These are phyloP conservation scores for Colletotrichum spinosum DNA, from an alignment of 2,329 filamentous ascomycete species.

Conservation along the genomic window DNA sequence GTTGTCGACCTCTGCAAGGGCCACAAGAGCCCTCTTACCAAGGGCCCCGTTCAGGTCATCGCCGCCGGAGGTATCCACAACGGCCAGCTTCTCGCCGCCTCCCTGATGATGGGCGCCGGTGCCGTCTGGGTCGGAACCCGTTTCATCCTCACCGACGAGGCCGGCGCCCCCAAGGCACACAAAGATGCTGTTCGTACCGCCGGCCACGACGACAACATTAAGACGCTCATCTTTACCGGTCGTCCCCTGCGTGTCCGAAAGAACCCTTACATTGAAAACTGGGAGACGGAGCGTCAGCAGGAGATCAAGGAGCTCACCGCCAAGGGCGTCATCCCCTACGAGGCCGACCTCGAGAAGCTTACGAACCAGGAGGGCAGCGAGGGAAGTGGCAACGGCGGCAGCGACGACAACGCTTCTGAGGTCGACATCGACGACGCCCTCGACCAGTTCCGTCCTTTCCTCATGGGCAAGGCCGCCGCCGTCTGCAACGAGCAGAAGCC, in stretches of 20 bases:
- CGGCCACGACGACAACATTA: slow-evolving; percentile 93
- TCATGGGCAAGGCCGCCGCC: slow-evolving; percentile 97
- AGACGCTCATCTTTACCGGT: slow-evolving; percentile 98
- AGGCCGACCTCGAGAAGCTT: slow-evolving; percentile 91
- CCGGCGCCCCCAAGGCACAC: slow-evolving; percentile 91
- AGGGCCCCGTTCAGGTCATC: slow-evolving; percentile 88
- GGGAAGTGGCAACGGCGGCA: slow-evolving; percentile 72
- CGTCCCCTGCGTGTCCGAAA: slow-evolving; percentile 92
- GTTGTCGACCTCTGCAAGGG: slow-evolving; percentile 85
- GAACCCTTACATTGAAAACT: slow-evolving; percentile 94
- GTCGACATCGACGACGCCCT: slow-evolving; percentile 86
- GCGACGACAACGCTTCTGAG: slow-evolving; percentile 74
- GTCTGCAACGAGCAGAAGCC: slow-evolving; percentile 93
- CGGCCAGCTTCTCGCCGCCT: slow-evolving; percentile 88
- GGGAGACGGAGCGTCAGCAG: slow-evolving; percentile 89
- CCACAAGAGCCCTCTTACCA: slow-evolving; percentile 87
- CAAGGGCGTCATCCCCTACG: slow-evolving; percentile 93
- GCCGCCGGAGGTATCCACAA: slow-evolving; percentile 96
- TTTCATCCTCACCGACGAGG: slow-evolving; percentile 94
- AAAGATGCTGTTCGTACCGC: slow-evolving; percentile 95
- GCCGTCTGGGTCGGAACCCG: slow-evolving; percentile 98
- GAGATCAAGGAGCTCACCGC: slow-evolving; percentile 94
- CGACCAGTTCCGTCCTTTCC: slow-evolving; percentile 89
- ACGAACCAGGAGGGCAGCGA: slow-evolving; percentile 66
- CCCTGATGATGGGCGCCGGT: slow-evolving; percentile 91